Evolutionary conservation across 2,329 filamentous ascomycete species (phyloP), one percentile per base, ranked within the genome.

Genomic region (Diaporthe nobilis): DNA sequence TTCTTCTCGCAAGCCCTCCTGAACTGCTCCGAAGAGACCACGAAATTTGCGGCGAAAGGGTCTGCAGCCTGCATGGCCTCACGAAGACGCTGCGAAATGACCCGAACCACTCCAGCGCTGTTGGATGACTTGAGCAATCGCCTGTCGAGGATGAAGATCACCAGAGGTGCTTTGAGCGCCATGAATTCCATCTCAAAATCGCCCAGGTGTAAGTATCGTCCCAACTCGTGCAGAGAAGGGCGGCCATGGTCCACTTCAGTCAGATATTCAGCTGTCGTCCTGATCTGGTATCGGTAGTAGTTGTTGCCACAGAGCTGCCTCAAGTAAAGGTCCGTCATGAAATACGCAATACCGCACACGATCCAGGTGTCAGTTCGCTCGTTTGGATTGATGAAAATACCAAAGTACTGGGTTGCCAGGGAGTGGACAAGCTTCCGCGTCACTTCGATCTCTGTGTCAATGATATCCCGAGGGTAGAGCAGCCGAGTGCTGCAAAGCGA

Each of bases 311-410:
- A 97, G 3, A 99, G 88, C 78, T 92, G 93, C 82, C 93, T 95
- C 90, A 98, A 94, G 84, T 98, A 98, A 5, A 95, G 90, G 80
- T 98, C 96, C 1, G 96, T 95, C 90, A 99, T 98, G 86, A 95
- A 99, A 87, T 96, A 96, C 0, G 96, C 94, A 63, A 97, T 93
- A 20, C 96, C 97, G 72, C 97, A 90, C 17, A 96, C 93, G 28
- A 97, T 92, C 97, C 97, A 99, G 72, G 92, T 91, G 83, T 99
- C 97, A 71, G 90, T 89, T 25, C 92, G 91, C 55, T 93, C 92
- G 81, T 95, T 94, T 0, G 97, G 93, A 65, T 98, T 93, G 79
- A 99, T 94, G 81, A 96, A 96, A 78, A 99, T 93, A 22, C 97
- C 97, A 78, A 97, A 94, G 94, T 96, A 99, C 83, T 99, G 97